Percentiles rank a stretch among this genome's conserved stretches.
Conservation (phyloP, 176 grass and related monocot genomes). For the Puya raimondii region DNA sequence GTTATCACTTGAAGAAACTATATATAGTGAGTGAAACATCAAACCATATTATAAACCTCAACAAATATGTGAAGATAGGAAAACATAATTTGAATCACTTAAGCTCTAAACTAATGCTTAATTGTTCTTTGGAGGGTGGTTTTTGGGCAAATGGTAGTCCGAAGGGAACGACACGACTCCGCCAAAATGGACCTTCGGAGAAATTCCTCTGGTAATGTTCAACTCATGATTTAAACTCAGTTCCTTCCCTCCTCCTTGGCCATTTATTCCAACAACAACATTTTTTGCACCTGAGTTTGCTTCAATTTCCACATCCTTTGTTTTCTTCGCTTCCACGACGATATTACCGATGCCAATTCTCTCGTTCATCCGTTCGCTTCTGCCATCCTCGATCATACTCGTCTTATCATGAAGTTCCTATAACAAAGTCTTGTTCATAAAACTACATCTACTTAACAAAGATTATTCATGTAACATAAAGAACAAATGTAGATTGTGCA, state of each 20-base stretch:
- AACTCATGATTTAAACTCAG: constrained; percentile 35
- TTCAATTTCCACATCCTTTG: constrained; percentile 12
- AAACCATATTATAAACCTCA: constrained; percentile 14
- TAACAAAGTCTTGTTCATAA: constrained; percentile 5
- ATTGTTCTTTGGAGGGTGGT: constrained; percentile 79
- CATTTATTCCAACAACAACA: constrained; percentile 46
- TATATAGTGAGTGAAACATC: constrained; percentile 26
- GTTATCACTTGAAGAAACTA: constrained; percentile 4
- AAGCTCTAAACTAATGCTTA: constrained; percentile 30
- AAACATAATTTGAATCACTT: constrained; percentile 23
- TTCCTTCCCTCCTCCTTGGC: constrained; percentile 32
- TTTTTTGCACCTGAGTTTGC: constrained; percentile 54
- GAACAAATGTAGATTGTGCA: neutral
- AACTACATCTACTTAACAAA: neutral
- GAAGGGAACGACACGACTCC: constrained; percentile 49
- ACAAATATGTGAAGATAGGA: constrained; percentile 5
- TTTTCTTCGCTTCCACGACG: constrained; percentile 6
- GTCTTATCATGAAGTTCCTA: constrained; percentile 27
- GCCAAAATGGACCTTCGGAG: constrained; percentile 32
- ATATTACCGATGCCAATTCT: constrained; percentile 20
- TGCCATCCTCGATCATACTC: constrained; percentile 12
- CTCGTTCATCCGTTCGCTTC: constrained; percentile 14
- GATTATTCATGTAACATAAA: constrained; percentile 2
- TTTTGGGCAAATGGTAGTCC: constrained; percentile 38
- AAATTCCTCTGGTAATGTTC: constrained; percentile 30